Percentiles rank a stretch among this genome's conserved stretches.
phyloP scores from a whole-genome alignment of 2,329 filamentous ascomycete species.

The Xylariaceae sp. region DNA sequence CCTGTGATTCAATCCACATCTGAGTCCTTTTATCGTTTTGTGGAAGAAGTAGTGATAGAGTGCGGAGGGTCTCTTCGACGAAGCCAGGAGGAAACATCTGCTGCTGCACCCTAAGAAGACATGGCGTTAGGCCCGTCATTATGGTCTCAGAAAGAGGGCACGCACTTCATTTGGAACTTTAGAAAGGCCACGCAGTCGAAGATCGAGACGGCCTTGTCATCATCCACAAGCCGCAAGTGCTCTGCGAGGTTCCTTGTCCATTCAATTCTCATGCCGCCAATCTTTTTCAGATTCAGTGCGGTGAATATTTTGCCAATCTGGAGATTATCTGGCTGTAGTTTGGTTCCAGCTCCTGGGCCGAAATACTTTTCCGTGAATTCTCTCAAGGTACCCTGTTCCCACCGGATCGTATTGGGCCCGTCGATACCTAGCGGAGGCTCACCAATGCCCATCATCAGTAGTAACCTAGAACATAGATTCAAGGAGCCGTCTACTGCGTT shows the following conservation, averaged over 20 bases:
- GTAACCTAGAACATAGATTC: slow-evolving; percentile 22
- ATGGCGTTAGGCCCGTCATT: neutral
- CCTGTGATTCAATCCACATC: slow-evolving; percentile 11
- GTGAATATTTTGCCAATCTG: slow-evolving; percentile 35
- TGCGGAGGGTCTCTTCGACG: slow-evolving; percentile 46
- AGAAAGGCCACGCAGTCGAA: slow-evolving; percentile 49
- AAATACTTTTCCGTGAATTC: slow-evolving; percentile 18
- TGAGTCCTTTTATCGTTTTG: slow-evolving; percentile 32
- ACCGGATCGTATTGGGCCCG: slow-evolving; percentile 19
- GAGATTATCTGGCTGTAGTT: slow-evolving; percentile 21
- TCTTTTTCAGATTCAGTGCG: slow-evolving; percentile 32
- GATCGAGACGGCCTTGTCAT: slow-evolving; percentile 45
- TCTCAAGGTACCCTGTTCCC: slow-evolving; percentile 14
- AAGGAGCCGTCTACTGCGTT: slow-evolving; percentile 19
- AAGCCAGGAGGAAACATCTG: slow-evolving; percentile 40
- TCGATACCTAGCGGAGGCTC: slow-evolving; percentile 18
- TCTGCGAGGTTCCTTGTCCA: slow-evolving; percentile 48
- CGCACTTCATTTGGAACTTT: slow-evolving; percentile 32
- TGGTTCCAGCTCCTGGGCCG: neutral
- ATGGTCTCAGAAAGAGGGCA: neutral
- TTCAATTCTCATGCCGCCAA: slow-evolving; percentile 44
- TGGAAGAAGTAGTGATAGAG: slow-evolving; percentile 46
- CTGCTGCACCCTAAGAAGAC: slow-evolving; percentile 1
- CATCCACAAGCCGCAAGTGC: slow-evolving; percentile 47
- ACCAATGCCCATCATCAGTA: slow-evolving; percentile 27